A percentile compares a stretch with the other conserved stretches of the same genome.
These are phyloP conservation scores for Salvia hispanica DNA, from an alignment of 257 asterid species.

Conservation along the genomic window DNA sequence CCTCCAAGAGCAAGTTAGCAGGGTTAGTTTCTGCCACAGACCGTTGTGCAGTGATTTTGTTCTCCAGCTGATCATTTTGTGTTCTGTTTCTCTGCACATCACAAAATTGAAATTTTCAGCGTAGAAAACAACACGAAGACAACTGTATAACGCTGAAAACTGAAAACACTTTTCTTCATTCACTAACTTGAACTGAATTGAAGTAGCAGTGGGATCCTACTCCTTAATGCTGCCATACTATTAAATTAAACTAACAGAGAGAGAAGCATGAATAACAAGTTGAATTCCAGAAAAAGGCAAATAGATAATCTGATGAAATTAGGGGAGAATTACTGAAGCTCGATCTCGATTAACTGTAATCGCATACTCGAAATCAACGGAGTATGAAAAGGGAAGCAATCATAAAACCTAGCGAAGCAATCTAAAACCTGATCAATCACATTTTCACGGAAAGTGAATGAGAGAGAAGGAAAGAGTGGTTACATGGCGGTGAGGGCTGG, in stretches of 20 bases:
- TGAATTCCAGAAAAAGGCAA: too few relatives aligned
- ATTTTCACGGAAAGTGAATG: conserved; percentile 15
- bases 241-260: not conserved
- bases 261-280: not conserved
- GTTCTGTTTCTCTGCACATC: conserved; percentile 55
- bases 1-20: conserved; percentile 43
- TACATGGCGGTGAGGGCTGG: conserved; percentile 66
- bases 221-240: not conserved
- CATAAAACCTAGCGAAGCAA: conserved; percentile 21
- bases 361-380: not conserved
- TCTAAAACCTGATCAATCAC: conserved; percentile 20
- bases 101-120: conserved; percentile 28
- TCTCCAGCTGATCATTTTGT: conserved; percentile 45
- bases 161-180: not conserved
- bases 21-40: conserved; percentile 44
- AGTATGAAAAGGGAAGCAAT: not conserved
- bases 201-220: conserved; percentile 9
- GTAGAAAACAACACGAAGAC: not conserved
- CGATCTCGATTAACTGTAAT: not conserved
- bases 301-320: not conserved
- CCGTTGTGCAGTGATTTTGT: conserved; percentile 41
- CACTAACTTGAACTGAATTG: not conserved
- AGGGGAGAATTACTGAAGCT: conserved; percentile 20
- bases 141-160: not conserved
- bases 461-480: conserved; percentile 21